These are phyloP conservation scores for Dillenia suffruticosa DNA, from an alignment of 164 flowering plant species.

Conservation along the genomic window DNA sequence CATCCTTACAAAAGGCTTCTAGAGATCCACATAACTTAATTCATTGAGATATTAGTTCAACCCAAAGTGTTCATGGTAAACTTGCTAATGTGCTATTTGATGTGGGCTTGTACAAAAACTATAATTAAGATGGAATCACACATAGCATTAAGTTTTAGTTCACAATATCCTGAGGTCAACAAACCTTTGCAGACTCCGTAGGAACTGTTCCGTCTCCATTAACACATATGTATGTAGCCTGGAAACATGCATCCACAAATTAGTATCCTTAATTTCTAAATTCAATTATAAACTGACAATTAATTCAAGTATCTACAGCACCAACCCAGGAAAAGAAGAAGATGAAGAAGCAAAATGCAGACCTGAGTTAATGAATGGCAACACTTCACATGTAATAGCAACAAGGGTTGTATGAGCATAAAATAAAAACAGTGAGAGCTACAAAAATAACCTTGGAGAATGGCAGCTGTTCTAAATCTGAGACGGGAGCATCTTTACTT, in stretches of 20 bases:
- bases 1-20: no score
- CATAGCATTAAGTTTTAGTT: no score
- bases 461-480: slow-evolving; percentile 47
- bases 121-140: no score
- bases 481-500: slow-evolving; percentile 61
- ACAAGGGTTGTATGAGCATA: neutral
- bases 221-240: slow-evolving; percentile 74
- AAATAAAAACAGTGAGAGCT: neutral
- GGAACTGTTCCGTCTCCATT: slow-evolving; percentile 99
- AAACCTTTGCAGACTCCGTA: slow-evolving; percentile 91
- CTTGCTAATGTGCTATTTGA: no score
- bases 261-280: neutral
- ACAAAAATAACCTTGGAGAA: slow-evolving; percentile 37
- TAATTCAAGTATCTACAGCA: neutral
- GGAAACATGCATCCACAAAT: slow-evolving; percentile 10
- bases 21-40: no score
- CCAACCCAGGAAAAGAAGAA: neutral
- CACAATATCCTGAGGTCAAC: neutral
- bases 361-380: neutral
- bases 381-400: neutral
- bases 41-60: no score
- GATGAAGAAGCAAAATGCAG: neutral
- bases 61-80: no score
- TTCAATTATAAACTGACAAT: neutral
- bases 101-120: no score